These are phyloP conservation scores for Scheffersomyces amazonensis DNA, from an alignment of 805 yeast genomes.

Conservation along the genomic window DNA sequence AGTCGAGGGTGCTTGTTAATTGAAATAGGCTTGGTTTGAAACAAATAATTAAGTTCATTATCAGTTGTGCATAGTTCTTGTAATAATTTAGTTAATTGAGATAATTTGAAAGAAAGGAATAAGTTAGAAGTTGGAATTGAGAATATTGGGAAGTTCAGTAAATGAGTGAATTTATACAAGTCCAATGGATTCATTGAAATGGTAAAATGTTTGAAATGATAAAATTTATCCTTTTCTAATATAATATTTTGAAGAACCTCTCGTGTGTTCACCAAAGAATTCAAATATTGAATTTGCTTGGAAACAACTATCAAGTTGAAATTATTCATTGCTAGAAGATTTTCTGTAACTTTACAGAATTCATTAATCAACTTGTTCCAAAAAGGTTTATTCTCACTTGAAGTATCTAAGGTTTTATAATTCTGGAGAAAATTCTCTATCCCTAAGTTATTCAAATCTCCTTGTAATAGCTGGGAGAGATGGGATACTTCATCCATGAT, in stretches of 20 bases:
- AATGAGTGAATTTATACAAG: constrained; percentile 1
- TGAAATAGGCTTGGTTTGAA: constrained; percentile 24
- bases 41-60: constrained; percentile 19
- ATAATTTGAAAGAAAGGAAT: constrained; percentile 34
- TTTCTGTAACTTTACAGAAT: not conserved
- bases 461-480: constrained; percentile 38
- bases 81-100: constrained; percentile 18
- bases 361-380: constrained; percentile 1
- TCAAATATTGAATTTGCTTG: not conserved
- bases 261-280: not conserved
- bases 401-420: not conserved
- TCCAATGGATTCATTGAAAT: not conserved
- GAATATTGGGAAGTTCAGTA: constrained; percentile 1
- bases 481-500: constrained; percentile 49
- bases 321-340: not conserved
- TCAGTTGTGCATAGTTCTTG: constrained; percentile 22
- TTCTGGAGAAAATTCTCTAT: constrained; percentile 40
- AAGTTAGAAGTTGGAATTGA: constrained; percentile 27
- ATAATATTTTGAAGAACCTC: not conserved
- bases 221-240: constrained; percentile 32
- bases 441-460: constrained; percentile 22
- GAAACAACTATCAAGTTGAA: not conserved
- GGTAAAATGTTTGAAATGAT: constrained; percentile 40
- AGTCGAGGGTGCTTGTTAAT: constrained; percentile 32
- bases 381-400: not conserved